Base-by-base conservation (phyloP, 139 green algal genomes). In the Diplosphaera chodatii region DNA sequence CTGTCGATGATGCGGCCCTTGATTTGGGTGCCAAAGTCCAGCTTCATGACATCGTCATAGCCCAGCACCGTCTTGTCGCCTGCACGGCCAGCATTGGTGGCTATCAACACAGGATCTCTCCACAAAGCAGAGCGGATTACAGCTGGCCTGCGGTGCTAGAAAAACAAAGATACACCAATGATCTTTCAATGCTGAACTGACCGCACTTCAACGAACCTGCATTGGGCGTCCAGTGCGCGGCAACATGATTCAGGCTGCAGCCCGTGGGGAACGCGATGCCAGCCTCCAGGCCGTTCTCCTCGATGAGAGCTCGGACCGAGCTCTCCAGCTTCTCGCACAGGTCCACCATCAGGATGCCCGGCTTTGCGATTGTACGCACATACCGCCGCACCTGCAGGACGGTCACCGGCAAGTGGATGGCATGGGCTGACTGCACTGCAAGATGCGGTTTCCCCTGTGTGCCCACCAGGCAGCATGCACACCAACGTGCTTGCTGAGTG, bases 11-110 rank as follows among this genome's bases (percentile, higher is more conserved):
- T 99, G 71, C 91, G 87, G 3, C 95, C 92, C 62, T 87, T 83
- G 64, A 97, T 92, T 68, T 96, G 89, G 32, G 86, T 93, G 15
- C 92, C 91, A 82, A 96, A 97, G 69, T 97, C 91, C 37, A 99
- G 76, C 87, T 99, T 99, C 92, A 99, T 99, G 15, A 99, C 96
- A 83, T 99, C 92, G 70, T 98, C 88, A 70, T 97, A 96, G 64
- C 91, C 70, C 75, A 99, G 85, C 71, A 99, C 94, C 28, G 95
- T 99, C 77, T 96, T 96, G 85, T 99, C 95, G 2, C 94, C 94
- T 59, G 48, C 48, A 48, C n/a, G n/a, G n/a, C 37, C 37, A 48
- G 37, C 37, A 48, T n/a, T n/a, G n/a, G n/a, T n/a, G 37, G 8
- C 6, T n/a, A n/a, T n/a, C n/a, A n/a, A n/a, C n/a, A n/a, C n/a